Evolutionary conservation across 352 stramenopile species (phyloP), one percentile per base, ranked within the genome.

Genomic region (Phytophthora vignae): DNA sequence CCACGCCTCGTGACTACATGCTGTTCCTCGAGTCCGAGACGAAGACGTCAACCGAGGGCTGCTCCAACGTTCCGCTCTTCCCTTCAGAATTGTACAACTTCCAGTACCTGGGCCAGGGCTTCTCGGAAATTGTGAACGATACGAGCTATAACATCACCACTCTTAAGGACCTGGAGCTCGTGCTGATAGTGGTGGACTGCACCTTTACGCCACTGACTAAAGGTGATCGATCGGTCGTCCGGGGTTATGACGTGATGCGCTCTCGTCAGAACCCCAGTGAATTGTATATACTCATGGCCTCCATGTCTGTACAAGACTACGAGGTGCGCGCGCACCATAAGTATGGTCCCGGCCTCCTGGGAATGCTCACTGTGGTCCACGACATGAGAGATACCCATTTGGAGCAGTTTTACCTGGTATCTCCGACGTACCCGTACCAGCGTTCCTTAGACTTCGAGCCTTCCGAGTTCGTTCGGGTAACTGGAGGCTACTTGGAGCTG

Each of bases 181-280:
- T 90, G 15, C 50, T 71, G 4, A 66, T 81, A 0, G 58, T 90
- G 0, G 76, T 84, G 3, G 79, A 90, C 62, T 90, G 82, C 52
- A 74, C 58, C 4, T 81, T 57, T 3, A 60, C 46, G 2, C 15
- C 56, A 11, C 57, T 89, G 17, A 19, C 68, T 4, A 15, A 66
- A 2, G 50, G 44, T 2, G 55, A 70, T 61, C 27, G 33, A 2
- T 59, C 70, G 3, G 21, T 17, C 14, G 67, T 64, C 8, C 69
- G 52, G 1, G 63, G 76, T 44, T 79, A 69, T 52, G 76, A 74
- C 54, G 54, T 83, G 10, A 55, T 79, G 12, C 74, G 72, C 6
- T 55, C 50, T 5, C 52, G 17, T 14, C 17, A 59, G 0, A 40
- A 71, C n/a, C 57, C 62, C 4, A 55, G 33, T 7, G 55, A 74